Percentiles rank a stretch among this genome's conserved stretches.
Conservation (phyloP, 1,284 basidiomycete genomes). For the Porogramme epimiltina region DNA sequence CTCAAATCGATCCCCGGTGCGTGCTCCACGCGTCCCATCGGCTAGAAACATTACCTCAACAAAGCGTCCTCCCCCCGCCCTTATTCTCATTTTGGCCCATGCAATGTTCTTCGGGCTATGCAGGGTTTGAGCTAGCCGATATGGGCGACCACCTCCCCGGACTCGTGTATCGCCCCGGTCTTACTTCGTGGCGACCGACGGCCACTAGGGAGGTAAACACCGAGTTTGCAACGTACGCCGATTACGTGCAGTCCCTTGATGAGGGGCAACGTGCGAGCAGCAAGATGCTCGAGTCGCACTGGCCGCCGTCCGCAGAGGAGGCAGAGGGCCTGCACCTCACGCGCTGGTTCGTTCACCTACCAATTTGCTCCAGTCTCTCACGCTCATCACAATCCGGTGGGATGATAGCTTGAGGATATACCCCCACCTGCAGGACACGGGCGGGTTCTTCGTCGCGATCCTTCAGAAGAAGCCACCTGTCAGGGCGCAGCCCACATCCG, state of each 20-base stretch:
- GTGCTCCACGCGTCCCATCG: constrained; percentile 17
- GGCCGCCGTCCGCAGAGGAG: constrained; percentile 68
- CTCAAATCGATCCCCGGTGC: constrained; percentile 71
- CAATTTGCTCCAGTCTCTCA: not conserved
- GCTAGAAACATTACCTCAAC: constrained; percentile 5
- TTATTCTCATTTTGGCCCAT: not conserved
- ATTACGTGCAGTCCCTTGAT: constrained; percentile 53
- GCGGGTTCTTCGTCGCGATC: constrained; percentile 96
- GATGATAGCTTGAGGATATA: constrained; percentile 78
- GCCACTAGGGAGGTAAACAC: constrained; percentile 46
- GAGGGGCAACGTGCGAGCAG: constrained; percentile 49
- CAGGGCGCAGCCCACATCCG: constrained; percentile 3
- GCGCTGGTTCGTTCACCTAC: constrained; percentile 57
- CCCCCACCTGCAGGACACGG: constrained; percentile 96
- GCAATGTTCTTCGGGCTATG: not conserved
- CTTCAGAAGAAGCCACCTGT: constrained; percentile 53
- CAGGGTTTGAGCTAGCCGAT: constrained; percentile 84
- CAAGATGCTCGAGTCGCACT: constrained; percentile 73
- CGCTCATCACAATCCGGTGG: not conserved
- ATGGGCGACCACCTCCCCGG: constrained; percentile 72
- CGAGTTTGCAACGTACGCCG: constrained; percentile 56
- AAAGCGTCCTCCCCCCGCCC: constrained; percentile 1
- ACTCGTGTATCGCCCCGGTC: constrained; percentile 76
- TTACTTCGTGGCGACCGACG: constrained; percentile 77
- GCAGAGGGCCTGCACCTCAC: constrained; percentile 61